Percentiles rank a stretch among this genome's conserved stretches.
These are phyloP conservation scores for Microcyclospora pomicola DNA, from an alignment of 2,329 filamentous ascomycete genomes.

Conservation along the genomic window DNA sequence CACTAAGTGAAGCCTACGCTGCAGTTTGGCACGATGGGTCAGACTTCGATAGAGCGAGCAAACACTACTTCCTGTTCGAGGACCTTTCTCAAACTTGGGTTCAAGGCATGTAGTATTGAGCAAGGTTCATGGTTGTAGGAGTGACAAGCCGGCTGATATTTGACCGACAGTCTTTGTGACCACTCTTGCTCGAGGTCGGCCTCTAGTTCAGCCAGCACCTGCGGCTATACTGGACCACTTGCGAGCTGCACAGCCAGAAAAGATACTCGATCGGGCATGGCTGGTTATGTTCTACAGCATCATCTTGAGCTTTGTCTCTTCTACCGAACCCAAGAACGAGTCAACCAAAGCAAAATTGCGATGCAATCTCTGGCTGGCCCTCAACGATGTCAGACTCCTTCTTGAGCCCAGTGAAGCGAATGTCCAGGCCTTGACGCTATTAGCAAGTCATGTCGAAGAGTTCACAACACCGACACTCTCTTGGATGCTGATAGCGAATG, in stretches of 20 bases:
- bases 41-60: slow-evolving; percentile 4
- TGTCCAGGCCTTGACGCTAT: slow-evolving; percentile 11
- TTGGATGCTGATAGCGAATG: slow-evolving; percentile 13
- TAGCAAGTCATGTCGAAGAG: slow-evolving; percentile 12
- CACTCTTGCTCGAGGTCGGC: slow-evolving; percentile 3
- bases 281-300: slow-evolving; percentile 16
- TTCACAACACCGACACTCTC: slow-evolving; percentile 13
- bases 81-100: slow-evolving; percentile 4
- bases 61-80: slow-evolving; percentile 8
- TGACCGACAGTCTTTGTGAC: slow-evolving; percentile 3
- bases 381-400: slow-evolving; percentile 13
- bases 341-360: slow-evolving; percentile 6
- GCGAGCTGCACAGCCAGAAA: slow-evolving; percentile 3
- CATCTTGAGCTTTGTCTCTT: slow-evolving; percentile 6
- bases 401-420: slow-evolving; percentile 11
- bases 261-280: slow-evolving; percentile 10
- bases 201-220: slow-evolving; percentile 4
- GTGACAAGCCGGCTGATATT: neutral
- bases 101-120: slow-evolving; percentile 1
- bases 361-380: slow-evolving; percentile 14
- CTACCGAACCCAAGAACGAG: slow-evolving; percentile 3
- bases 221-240: slow-evolving; percentile 5
- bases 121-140: no score
- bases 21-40: slow-evolving; percentile 8
- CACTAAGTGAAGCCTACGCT: slow-evolving; percentile 7